These are phyloP conservation scores for Aspergillus melleus DNA, from an alignment of 2,329 filamentous ascomycete genomes.

Conservation along the genomic window DNA sequence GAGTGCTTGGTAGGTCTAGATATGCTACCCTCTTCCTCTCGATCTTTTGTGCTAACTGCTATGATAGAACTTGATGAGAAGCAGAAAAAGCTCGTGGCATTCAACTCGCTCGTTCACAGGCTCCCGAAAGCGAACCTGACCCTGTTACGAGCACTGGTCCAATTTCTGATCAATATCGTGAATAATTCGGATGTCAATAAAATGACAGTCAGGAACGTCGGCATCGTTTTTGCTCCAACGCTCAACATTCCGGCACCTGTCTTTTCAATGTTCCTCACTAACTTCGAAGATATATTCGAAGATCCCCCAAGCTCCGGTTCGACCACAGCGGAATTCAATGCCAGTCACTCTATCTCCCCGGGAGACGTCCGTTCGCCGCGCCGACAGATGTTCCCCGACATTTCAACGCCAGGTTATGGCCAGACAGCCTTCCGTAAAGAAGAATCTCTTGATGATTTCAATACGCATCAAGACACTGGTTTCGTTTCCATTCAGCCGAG, in stretches of 20 bases:
- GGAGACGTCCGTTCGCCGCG: slow-evolving; percentile 65
- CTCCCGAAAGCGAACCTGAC: slow-evolving; percentile 79
- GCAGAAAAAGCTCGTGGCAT: slow-evolving; percentile 71
- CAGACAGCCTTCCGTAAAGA: slow-evolving; percentile 52
- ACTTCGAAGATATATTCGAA: slow-evolving; percentile 84
- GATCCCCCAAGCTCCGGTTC: slow-evolving; percentile 54
- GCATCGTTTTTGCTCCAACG: slow-evolving; percentile 96
- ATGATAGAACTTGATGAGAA: slow-evolving; percentile 68
- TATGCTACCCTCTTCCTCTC: background rate
- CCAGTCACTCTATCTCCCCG: slow-evolving; percentile 43
- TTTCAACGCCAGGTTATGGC: slow-evolving; percentile 64
- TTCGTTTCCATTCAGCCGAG: slow-evolving; percentile 53
- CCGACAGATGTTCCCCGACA: slow-evolving; percentile 65
- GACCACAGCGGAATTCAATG: slow-evolving; percentile 44
- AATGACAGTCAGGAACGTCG: slow-evolving; percentile 97
- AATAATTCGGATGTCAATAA: slow-evolving; percentile 90
- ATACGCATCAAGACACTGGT: slow-evolving; percentile 48
- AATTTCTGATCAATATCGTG: slow-evolving; percentile 88
- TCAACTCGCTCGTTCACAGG: slow-evolving; percentile 75
- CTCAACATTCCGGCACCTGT: slow-evolving; percentile 94
- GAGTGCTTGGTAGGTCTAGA: slow-evolving; percentile 61
- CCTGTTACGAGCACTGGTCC: slow-evolving; percentile 78
- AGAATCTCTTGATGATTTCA: slow-evolving; percentile 25
- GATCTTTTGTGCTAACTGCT: slow-evolving; percentile 4
- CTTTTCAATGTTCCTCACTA: slow-evolving; percentile 89